phyloP scores from a whole-genome alignment of 768 basidiomycete genomes.

The Dentipellis fragilis region DNA sequence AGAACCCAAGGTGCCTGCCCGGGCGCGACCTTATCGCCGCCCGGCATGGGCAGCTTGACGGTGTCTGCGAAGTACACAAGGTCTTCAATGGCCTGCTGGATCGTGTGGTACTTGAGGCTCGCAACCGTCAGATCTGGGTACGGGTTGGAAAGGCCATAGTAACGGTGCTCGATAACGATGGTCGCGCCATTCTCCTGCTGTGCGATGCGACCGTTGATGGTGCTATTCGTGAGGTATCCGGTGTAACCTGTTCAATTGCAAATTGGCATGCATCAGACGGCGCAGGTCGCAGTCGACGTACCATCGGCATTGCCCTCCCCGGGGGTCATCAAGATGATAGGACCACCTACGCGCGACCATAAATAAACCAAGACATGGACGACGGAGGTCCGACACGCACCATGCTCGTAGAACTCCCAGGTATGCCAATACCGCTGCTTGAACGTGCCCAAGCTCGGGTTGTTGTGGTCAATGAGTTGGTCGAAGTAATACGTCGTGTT shows the following conservation, averaged over 20 bases:
- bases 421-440: conserved; percentile 66
- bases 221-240: conserved; percentile 49
- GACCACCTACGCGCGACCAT: conserved; percentile 27
- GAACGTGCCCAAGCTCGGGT: conserved; percentile 63
- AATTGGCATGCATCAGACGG: not conserved
- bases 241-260: not conserved
- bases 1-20: conserved; percentile 33
- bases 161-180: conserved; percentile 62
- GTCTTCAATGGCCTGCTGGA: conserved; percentile 70
- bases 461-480: conserved; percentile 39
- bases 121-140: conserved; percentile 45
- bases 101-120: conserved; percentile 50
- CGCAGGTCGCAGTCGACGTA: not conserved
- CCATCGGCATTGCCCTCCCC: conserved; percentile 46
- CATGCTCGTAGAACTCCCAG: conserved; percentile 50
- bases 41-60: conserved; percentile 57
- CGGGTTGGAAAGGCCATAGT: conserved; percentile 70
- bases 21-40: conserved; percentile 51
- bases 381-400: conserved; percentile 8
- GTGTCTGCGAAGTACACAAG: conserved; percentile 61
- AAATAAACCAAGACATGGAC: no score
- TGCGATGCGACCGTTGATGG: conserved; percentile 55
- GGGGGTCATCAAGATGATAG: conserved; percentile 56
- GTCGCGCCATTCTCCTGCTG: conserved; percentile 58
- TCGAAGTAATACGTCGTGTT: conserved; percentile 42